Evolutionary conservation across 805 yeast species (phyloP).

Genomic region (Candida cerambycidarum): DNA sequence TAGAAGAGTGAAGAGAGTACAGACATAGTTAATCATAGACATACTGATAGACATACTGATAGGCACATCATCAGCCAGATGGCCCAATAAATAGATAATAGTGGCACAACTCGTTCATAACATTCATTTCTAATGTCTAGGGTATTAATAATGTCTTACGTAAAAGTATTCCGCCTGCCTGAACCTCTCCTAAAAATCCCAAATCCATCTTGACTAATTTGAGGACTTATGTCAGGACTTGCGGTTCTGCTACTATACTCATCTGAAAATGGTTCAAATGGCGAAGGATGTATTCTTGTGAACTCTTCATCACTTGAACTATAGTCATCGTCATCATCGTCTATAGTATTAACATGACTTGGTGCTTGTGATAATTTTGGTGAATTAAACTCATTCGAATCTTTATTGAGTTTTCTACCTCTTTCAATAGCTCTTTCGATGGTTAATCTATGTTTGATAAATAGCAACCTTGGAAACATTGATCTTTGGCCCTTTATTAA

Average conservation of each 20-base stretch:
- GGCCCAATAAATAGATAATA: not conserved
- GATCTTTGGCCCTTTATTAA: conserved; percentile 62
- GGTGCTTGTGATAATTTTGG: conserved; percentile 2
- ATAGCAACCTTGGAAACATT: conserved; percentile 64
- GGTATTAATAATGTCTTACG: too few species aligned
- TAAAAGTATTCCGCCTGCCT: not conserved
- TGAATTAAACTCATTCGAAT: conserved; percentile 6
- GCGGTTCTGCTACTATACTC: conserved; percentile 14
- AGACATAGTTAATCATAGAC: too few species aligned
- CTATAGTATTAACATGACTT: conserved; percentile 2
- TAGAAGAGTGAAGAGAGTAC: too few species aligned
- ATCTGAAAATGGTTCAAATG: conserved; percentile 12
- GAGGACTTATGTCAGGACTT: conserved; percentile 12
- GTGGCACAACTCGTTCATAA: too few species aligned
- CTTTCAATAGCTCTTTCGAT: conserved; percentile 65
- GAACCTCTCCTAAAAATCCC: not conserved
- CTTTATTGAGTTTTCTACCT: conserved; percentile 39
- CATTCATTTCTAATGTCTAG: too few species aligned
- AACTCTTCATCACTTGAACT: conserved; percentile 16
- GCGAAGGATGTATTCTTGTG: conserved; percentile 8
- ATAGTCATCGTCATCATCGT: conserved; percentile 16
- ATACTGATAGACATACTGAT: too few species aligned
- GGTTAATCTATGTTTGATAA: conserved; percentile 60
- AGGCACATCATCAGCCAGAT: too few species aligned
- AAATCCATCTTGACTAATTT: conserved; percentile 11